A percentile compares a stretch with the other conserved stretches of the same genome.
These are phyloP conservation scores for Colletotrichum ledebouriae DNA, from an alignment of 2,329 filamentous ascomycete species.

Conservation along the genomic window DNA sequence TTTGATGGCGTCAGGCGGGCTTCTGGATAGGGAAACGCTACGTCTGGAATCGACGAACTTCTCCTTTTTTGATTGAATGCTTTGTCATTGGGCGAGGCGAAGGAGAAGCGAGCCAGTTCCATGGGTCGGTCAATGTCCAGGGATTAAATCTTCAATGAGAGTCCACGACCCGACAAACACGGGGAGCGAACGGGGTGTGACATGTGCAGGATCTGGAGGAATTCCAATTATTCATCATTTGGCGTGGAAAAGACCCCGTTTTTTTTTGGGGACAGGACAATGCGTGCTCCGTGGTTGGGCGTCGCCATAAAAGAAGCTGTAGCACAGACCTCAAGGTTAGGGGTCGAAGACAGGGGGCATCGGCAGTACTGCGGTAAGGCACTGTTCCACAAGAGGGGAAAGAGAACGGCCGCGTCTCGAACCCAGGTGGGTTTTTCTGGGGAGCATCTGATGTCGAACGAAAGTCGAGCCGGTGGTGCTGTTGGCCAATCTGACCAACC, in stretches of 20 bases:
- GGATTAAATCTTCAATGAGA: background rate
- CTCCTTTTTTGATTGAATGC: slow-evolving; percentile 1
- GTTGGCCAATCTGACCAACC: slow-evolving; percentile 1
- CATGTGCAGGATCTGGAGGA: background rate
- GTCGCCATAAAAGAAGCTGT: background rate
- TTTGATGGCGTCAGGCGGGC: slow-evolving; percentile 32
- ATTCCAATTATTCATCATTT: background rate
- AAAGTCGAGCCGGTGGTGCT: slow-evolving; percentile 18
- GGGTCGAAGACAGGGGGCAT: slow-evolving; percentile 7
- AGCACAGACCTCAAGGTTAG: slow-evolving; percentile 21
- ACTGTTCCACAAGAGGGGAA: background rate
- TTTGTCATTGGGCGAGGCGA: background rate
- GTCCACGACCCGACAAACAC: slow-evolving; percentile 13
- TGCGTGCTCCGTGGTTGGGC: slow-evolving; percentile 7
- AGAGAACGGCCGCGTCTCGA: slow-evolving; percentile 19
- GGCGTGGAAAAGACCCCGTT: no score
- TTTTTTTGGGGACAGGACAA: background rate
- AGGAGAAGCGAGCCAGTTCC: slow-evolving; percentile 9
- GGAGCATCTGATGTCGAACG: slow-evolving; percentile 23
- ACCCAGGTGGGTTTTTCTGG: slow-evolving; percentile 5
- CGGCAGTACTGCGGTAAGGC: no score
- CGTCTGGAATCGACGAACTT: slow-evolving; percentile 3
- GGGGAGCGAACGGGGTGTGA: slow-evolving; percentile 1
- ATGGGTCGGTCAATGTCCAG: slow-evolving; percentile 8
- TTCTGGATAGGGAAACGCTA: slow-evolving; percentile 18